phyloP scores from a whole-genome alignment of 768 basidiomycete genomes.

The Leccinum rimulosum region DNA sequence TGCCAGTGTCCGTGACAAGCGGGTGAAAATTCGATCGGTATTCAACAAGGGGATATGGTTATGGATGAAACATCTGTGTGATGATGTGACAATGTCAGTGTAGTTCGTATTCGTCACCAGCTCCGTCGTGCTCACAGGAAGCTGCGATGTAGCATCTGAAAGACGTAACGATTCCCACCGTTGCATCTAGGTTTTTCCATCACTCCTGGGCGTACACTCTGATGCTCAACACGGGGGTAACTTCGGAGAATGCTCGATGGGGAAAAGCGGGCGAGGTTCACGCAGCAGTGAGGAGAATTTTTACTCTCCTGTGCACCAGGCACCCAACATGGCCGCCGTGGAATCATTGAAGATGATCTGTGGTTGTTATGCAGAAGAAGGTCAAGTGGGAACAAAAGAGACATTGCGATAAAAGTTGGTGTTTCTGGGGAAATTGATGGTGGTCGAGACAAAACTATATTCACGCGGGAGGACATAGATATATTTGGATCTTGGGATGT shows the following conservation, averaged over 20 bases:
- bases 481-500: not conserved
- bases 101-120: not conserved
- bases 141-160: not conserved
- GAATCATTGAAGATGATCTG: not conserved
- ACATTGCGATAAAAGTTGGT: not conserved
- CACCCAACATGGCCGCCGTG: not conserved
- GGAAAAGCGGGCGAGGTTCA: not conserved
- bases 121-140: not conserved
- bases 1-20: not conserved
- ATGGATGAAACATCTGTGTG: not conserved
- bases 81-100: not conserved
- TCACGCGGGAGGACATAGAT: not conserved
- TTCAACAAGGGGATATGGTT: not conserved
- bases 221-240: not conserved
- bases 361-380: not conserved
- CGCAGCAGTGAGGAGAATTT: not conserved
- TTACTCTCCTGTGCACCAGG: not conserved
- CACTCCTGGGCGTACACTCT: not conserved
- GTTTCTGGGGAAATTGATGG: not conserved
- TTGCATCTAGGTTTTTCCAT: not conserved
- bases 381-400: not conserved
- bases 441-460: not conserved
- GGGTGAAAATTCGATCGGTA: not conserved
- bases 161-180: not conserved
- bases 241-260: not conserved